Conservation (phyloP, 139 green algal genomes). For the Closterium sp. region DNA sequence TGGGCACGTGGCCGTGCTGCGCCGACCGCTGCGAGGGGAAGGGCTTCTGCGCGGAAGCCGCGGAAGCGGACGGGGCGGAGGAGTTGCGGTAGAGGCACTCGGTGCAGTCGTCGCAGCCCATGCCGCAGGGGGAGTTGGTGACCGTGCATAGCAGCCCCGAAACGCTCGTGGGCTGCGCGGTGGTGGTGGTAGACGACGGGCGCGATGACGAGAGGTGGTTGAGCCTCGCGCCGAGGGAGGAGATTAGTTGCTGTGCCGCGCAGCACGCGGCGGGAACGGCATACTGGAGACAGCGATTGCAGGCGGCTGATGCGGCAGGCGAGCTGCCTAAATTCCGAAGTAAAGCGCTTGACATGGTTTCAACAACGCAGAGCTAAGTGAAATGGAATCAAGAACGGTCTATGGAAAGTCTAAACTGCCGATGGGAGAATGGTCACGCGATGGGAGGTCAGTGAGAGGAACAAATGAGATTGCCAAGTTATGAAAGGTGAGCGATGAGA, state of each 20-base stretch:
- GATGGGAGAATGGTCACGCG: not conserved
- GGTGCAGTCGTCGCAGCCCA: not conserved
- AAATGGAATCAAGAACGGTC: not conserved
- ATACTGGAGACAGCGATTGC: not conserved
- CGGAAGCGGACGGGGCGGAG: not conserved
- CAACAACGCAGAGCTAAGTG: not conserved
- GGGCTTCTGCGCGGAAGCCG: not conserved
- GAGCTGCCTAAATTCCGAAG: not conserved
- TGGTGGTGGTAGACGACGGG: not conserved
- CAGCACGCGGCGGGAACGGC: not conserved
- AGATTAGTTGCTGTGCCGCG: not conserved
- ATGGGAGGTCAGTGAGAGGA: not conserved
- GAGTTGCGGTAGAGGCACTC: not conserved
- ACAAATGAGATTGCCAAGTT: not conserved
- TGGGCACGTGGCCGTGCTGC: not conserved
- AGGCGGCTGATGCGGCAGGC: not conserved
- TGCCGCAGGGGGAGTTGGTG: not conserved
- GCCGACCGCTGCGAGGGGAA: not conserved
- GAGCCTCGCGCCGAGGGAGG: not conserved
- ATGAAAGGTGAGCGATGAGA: not conserved
- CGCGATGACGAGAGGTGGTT: not conserved
- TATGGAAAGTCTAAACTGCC: too few species aligned
- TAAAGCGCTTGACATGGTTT: not conserved
- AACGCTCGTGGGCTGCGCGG: not conserved
- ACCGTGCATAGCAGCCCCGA: not conserved